A percentile compares a stretch with the other conserved stretches of the same genome.
phyloP scores from a whole-genome alignment of 208 protist genomes.

The Leishmania arabica region DNA sequence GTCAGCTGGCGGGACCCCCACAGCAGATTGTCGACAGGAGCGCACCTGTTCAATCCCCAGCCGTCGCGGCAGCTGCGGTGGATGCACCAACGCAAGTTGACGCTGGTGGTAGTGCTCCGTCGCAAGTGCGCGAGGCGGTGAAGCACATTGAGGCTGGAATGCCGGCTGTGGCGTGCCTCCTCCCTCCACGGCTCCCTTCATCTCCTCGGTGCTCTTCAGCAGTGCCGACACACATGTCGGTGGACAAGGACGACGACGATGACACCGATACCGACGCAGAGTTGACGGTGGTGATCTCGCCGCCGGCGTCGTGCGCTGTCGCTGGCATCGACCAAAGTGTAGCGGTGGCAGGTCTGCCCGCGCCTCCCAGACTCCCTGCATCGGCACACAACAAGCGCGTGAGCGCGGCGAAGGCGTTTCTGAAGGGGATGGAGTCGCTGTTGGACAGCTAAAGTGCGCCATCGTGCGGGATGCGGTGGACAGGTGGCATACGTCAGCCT shows the following conservation, averaged over 20 bases:
- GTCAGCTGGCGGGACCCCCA: background rate
- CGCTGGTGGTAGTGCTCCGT: background rate
- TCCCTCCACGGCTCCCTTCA: background rate
- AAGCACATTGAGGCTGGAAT: background rate
- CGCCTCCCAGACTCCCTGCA: background rate
- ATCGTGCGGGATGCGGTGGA: background rate
- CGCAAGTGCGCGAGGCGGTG: background rate
- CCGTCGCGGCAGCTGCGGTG: background rate
- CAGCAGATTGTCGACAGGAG: background rate
- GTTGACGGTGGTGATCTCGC: background rate
- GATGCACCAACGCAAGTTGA: background rate
- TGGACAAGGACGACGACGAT: background rate
- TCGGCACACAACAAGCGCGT: conserved; percentile 17
- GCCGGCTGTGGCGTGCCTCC: background rate
- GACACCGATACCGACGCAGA: background rate
- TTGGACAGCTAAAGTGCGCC: conserved; percentile 5
- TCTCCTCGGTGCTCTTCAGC: background rate
- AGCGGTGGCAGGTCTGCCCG: background rate
- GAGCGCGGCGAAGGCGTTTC: conserved; percentile 19
- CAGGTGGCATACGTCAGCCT: background rate
- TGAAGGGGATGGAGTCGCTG: conserved; percentile 27
- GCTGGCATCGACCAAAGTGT: background rate
- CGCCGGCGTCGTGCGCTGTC: background rate
- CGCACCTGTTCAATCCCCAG: background rate
- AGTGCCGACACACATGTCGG: background rate